Evolutionary conservation across 2,329 filamentous ascomycete species (phyloP), one percentile per base, ranked within the genome.

Genomic region (Paraphaeosphaeria minitans): DNA sequence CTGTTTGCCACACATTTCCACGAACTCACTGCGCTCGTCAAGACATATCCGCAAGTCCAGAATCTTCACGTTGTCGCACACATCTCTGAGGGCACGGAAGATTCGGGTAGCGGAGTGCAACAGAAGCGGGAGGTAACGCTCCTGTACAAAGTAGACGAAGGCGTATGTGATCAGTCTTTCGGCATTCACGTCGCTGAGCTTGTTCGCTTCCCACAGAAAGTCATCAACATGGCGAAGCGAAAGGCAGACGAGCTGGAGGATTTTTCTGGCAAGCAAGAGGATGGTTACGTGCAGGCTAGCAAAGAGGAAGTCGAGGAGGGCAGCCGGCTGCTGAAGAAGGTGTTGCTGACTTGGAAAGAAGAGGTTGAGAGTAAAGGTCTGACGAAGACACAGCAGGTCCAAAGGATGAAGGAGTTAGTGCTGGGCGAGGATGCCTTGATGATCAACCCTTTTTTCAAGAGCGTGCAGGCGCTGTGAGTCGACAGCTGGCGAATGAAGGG

Each of bases 1-100:
- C 88, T 97, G 77, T 99, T 99, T 74, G 95, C 96, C 5, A 99
- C 95, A 1, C 95, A 99, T 76, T 99, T 99, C 81, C 96, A 99
- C 80, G 95, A 99, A 77, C 83, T 99, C 51, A 99, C 95, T 0
- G 93, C 94, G 1, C 83, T 99, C 24, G 91, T 89, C 3, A 92
- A 97, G 57, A 89, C 90, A 55, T 91, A 96, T 74, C 87, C 90
- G 0, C 91, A 96, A 67, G 95, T 98, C 22, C 85, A 90, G 72
- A 99, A 99, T 75, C 80, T 99, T 62, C 95, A 99, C 73, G 95
- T 99, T 22, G 95, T 96, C 0, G 95, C 96, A 9, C 96, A 98
- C 76, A 96, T 99, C 45, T 82, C 82, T 4, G 84, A 86, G 59
- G 77, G 73, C 10, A 75, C 69, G 52, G 84, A 86, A 48, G 76